Base-by-base conservation (phyloP, 495 filamentous ascomycete species). In the Glarea lozoyensis region DNA sequence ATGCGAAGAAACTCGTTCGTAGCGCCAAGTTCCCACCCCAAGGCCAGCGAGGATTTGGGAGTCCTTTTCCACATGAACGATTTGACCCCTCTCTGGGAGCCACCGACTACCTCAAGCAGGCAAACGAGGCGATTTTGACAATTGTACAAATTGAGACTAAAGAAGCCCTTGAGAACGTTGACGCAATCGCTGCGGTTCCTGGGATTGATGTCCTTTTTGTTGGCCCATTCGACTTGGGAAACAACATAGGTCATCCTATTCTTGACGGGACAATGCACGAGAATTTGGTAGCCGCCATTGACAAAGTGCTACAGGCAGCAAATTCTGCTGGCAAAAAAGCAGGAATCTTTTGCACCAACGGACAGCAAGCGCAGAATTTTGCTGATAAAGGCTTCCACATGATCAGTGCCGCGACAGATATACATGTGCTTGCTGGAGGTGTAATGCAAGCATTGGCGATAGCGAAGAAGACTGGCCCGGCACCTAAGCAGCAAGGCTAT, bases 71-170 rank as follows among this genome's bases (percentile, higher is more conserved):
- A 0, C 75, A 81, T 64, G 76, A 78, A 44, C 71, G 66, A 34
- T 87, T 87, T 53, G 55, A 60, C 33, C 68, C 77, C 1, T 59
- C 59, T 1, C 63, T 72, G 12, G 69, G 69, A 3, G 51, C 68
- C 44, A 69, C 69, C 2, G 76, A 83, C 30, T 93, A 93, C 49
- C 68, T 87, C 18, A 72, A 81, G 48, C 73, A 87, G 44, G 82
- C 85, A 19, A 89, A 90, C 60, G 72, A 75, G 9, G 68, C 70
- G 27, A 62, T 89, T 10, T 57, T 87, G 23, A 83, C 81, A 16
- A 79, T 86, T 53, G 74, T 88, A 21, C 86, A 92, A 65, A 88
- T 92, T 42, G 86, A 93, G 61, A 92, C 86, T 0, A 67, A 67
- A 47, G 80, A 80, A 50, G 84, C 84, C 0, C 62, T 92, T 31